These are phyloP conservation scores for Leccinum rimulosum DNA, from an alignment of 768 basidiomycete species.

Conservation along the genomic window DNA sequence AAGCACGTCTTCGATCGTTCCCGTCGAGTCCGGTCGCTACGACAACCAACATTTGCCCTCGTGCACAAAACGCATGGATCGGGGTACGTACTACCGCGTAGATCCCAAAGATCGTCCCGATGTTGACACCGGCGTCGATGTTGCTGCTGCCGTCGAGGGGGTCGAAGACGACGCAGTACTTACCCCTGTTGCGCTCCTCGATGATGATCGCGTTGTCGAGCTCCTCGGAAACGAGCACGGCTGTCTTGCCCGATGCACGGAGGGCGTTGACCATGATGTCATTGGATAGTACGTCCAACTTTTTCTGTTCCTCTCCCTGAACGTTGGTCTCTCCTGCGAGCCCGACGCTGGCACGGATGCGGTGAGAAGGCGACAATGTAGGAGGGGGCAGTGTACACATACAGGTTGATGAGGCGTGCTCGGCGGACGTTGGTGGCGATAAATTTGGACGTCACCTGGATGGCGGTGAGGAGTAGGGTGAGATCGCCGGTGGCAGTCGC, in stretches of 20 bases:
- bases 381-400: conserved; percentile 33
- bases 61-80: background rate
- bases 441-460: conserved; percentile 95
- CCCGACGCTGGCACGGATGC: conserved; percentile 77
- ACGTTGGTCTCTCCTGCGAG: conserved; percentile 96
- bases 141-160: conserved; percentile 95
- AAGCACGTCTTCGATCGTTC: conserved; percentile 84
- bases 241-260: conserved; percentile 92
- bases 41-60: background rate
- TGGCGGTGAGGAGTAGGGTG: conserved; percentile 90
- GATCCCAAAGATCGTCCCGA: conserved; percentile 96
- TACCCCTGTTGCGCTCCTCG: conserved; percentile 74
- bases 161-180: conserved; percentile 98
- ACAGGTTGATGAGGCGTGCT: conserved; percentile 97
- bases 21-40: conserved; percentile 73
- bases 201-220: conserved; percentile 91
- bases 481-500: conserved; percentile 87
- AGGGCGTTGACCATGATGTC: conserved; percentile 99
- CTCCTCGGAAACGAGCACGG: conserved; percentile 96
- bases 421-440: conserved; percentile 97
- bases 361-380: background rate
- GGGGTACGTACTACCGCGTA: conserved; percentile 74
- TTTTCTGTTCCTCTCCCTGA: conserved; percentile 99
- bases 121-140: conserved; percentile 98
- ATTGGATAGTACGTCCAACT: conserved; percentile 95